phyloP scores from a whole-genome alignment of 176 grass and related monocot species.

The Oryza nivara region DNA sequence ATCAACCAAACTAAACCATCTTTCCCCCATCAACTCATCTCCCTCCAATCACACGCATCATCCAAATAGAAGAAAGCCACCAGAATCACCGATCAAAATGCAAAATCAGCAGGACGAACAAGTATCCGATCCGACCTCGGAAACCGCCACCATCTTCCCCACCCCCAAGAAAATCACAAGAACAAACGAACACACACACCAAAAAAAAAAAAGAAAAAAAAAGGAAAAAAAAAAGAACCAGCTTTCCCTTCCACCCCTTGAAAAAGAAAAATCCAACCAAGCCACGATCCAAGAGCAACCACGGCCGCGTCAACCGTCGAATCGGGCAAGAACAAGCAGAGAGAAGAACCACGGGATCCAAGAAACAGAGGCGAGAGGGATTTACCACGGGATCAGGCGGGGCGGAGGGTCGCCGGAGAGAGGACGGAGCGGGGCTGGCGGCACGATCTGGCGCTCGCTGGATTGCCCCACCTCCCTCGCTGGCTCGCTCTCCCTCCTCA shows the following conservation, averaged over 20 bases:
- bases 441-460: not conserved
- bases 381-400: conserved; percentile 14
- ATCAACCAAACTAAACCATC: not conserved
- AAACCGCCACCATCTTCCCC: not conserved
- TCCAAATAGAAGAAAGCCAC: not conserved
- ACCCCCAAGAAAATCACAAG: not conserved
- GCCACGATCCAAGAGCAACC: not conserved
- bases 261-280: not conserved
- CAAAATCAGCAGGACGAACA: not conserved
- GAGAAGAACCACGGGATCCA: conserved; percentile 37
- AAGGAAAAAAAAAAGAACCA: not conserved
- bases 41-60: not conserved
- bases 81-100: not conserved
- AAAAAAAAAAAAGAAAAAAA: no score
- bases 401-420: not conserved
- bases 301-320: not conserved
- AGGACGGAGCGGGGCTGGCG: not conserved
- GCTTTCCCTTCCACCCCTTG: not conserved
- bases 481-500: conserved; percentile 12
- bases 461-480: not conserved
- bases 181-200: not conserved
- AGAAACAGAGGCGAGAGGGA: not conserved
- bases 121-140: no score
- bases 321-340: not conserved
- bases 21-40: not conserved